A percentile compares a stretch with the other conserved stretches of the same genome.
Evolutionary conservation across 164 flowering plant species (phyloP).

Genomic region (grape (Vitis vinifera)): ASM3070453v1 NC_081807.1:1932001-1932500

Average conservation of each 20-base stretch:
- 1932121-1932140: slow-evolving; percentile 99
- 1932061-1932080: slow-evolving; percentile 77
- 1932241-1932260: neutral
- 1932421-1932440: slow-evolving; percentile 99
- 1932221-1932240: neutral
- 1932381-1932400: slow-evolving; percentile 99
- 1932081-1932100: slow-evolving; percentile 98
- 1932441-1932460: slow-evolving; percentile 93
- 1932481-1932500: too few species aligned
- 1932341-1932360: slow-evolving; percentile 95
- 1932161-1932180: slow-evolving; percentile 99
- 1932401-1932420: slow-evolving; percentile 90
- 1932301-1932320: slow-evolving; percentile 65
- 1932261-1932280: neutral
- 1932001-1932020: neutral
- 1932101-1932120: slow-evolving; percentile 99
- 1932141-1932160: slow-evolving; percentile 99
- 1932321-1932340: slow-evolving; percentile 98
- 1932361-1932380: slow-evolving; percentile 96
- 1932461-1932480: too few species aligned
- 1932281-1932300: neutral
- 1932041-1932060: neutral
- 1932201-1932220: neutral
- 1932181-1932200: slow-evolving; percentile 89
- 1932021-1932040: neutral